These are phyloP conservation scores for Zygosaccharomyces sapae DNA, from an alignment of 1,139 yeast genomes.

Conservation along the genomic window DNA sequence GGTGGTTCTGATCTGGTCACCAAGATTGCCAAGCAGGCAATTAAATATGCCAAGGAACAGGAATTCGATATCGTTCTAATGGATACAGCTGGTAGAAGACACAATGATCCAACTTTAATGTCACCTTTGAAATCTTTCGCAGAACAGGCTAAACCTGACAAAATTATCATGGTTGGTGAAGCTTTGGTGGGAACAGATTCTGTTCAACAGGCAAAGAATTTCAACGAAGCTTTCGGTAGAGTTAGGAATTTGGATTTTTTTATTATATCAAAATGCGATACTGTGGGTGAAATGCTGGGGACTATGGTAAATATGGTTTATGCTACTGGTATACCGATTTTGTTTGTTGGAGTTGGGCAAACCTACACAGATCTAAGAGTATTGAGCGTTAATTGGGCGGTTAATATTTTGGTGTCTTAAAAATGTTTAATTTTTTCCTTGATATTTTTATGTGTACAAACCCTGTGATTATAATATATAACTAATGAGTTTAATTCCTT, in stretches of 20 bases:
- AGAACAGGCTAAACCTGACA: constrained; percentile 91
- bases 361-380: constrained; percentile 92
- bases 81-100: constrained; percentile 98
- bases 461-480: neutral
- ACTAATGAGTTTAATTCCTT: neutral
- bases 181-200: constrained; percentile 97
- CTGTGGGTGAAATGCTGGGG: constrained; percentile 95
- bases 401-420: constrained; percentile 67
- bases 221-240: constrained; percentile 92
- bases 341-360: constrained; percentile 96
- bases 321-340: constrained; percentile 91
- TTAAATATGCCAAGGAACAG: constrained; percentile 62
- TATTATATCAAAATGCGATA: constrained; percentile 91
- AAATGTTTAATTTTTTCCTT: neutral
- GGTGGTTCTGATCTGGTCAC: constrained; percentile 95
- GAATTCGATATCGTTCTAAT: constrained; percentile 81
- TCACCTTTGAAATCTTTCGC: constrained; percentile 94
- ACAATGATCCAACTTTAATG: constrained; percentile 91
- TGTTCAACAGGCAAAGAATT: constrained; percentile 89
- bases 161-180: constrained; percentile 97
- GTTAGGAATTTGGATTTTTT: constrained; percentile 80
- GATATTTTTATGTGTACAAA: neutral
- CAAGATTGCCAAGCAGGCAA: constrained; percentile 90
- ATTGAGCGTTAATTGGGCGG: constrained; percentile 88
- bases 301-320: constrained; percentile 97